phyloP scores from a whole-genome alignment of 768 basidiomycete species.

The Mycena indigotica region DNA sequence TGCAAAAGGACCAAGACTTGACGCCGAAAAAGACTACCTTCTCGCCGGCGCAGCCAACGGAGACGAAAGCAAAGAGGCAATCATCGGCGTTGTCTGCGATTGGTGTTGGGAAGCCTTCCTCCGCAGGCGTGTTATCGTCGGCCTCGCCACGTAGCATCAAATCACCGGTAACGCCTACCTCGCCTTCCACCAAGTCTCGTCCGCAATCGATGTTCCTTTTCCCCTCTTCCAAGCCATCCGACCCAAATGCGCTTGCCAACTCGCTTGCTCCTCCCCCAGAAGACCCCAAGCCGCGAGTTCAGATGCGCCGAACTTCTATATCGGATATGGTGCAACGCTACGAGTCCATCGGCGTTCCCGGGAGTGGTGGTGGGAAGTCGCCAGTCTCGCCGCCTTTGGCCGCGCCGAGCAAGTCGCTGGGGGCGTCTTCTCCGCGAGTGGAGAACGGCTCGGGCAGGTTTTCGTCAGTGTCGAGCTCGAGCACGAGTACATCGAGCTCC shows the following conservation, averaged over 20 bases:
- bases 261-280: conserved; percentile 43
- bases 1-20: conserved; percentile 40
- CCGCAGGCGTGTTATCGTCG: conserved; percentile 24
- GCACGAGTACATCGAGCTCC: conserved; percentile 14
- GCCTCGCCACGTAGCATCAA: conserved; percentile 16
- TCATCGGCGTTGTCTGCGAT: conserved; percentile 17
- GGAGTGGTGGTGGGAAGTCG: conserved; percentile 26
- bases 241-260: conserved; percentile 35
- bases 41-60: conserved; percentile 14
- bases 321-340: conserved; percentile 85
- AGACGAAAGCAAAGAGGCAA: conserved; percentile 22
- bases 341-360: conserved; percentile 58
- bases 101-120: conserved; percentile 4
- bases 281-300: conserved; percentile 41
- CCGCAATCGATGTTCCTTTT: conserved; percentile 85
- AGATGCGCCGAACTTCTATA: conserved; percentile 70
- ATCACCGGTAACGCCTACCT: conserved; percentile 27
- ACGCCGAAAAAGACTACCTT: conserved; percentile 15
- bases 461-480: conserved; percentile 14
- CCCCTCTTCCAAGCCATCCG: conserved; percentile 51
- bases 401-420: conserved; percentile 20
- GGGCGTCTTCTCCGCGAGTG: conserved; percentile 11
- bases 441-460: conserved; percentile 18
- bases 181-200: conserved; percentile 52
- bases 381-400: conserved; percentile 32